Evolutionary conservation across 768 basidiomycete species (phyloP).

Genomic region (Naganishia kalamii): DNA sequence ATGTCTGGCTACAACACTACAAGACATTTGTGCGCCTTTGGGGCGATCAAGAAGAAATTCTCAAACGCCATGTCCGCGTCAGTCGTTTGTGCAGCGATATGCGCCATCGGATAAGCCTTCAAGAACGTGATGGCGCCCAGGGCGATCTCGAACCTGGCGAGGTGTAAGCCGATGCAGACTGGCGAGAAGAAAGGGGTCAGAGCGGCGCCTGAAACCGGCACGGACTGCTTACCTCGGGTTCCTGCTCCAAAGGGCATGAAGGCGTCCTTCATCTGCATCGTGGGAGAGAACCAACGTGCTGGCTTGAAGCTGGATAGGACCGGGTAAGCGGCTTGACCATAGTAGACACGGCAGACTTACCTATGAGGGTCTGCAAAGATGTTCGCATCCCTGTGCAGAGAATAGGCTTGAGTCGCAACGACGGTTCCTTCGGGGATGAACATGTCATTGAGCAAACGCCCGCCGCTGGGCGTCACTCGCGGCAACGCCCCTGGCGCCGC

Average conservation of each 20-base stretch:
- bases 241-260: constrained; percentile 10
- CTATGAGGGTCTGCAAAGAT: constrained; percentile 2
- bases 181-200: background rate
- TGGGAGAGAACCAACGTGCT: constrained; percentile 8
- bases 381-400: background rate
- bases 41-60: background rate
- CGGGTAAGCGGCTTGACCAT: background rate
- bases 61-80: background rate
- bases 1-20: background rate
- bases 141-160: background rate
- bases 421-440: constrained; percentile 2
- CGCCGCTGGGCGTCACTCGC: background rate
- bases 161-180: constrained; percentile 5
- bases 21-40: constrained; percentile 1
- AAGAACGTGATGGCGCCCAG: constrained; percentile 7
- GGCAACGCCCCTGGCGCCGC: background rate
- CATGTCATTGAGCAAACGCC: background rate
- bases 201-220: background rate
- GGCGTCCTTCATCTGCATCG: background rate
- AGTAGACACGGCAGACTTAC: background rate
- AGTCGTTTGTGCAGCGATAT: background rate
- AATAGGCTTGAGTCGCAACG: constrained; percentile 2
- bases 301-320: background rate
- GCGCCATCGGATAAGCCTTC: background rate
- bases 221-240: background rate